phyloP scores from a whole-genome alignment of 1,139 yeast species.

The Arxiozyma heterogenica region DNA sequence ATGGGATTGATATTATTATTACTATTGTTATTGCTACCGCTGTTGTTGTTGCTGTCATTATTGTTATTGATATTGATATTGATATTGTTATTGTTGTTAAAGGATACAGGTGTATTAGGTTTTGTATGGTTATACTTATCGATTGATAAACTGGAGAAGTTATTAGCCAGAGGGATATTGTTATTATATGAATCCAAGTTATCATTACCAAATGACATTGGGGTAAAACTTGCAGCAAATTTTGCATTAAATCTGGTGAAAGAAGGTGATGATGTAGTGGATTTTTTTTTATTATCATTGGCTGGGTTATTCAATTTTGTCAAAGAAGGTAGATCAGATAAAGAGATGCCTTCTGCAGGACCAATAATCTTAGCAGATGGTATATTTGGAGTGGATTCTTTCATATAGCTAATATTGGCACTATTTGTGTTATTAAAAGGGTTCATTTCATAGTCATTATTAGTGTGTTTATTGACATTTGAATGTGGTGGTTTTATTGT shows the following conservation, averaged over 20 bases:
- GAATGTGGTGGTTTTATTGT: background rate
- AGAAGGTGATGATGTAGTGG: conserved; percentile 3
- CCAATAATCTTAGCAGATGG: background rate
- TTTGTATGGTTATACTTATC: background rate
- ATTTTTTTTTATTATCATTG: background rate
- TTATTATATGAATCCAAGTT: background rate
- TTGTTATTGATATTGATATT: conserved; percentile 6
- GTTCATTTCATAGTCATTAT: background rate
- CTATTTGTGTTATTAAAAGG: background rate
- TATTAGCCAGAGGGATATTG: background rate
- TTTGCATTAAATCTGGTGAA: conserved; percentile 28
- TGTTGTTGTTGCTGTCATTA: background rate
- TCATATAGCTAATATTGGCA: background rate
- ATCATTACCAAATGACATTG: conserved; percentile 10
- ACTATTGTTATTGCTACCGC: conserved; percentile 5
- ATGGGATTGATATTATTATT: background rate
- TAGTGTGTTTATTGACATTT: background rate
- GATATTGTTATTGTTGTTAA: background rate
- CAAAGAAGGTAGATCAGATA: conserved; percentile 5
- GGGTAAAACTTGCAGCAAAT: conserved; percentile 30
- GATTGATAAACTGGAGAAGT: conserved; percentile 1
- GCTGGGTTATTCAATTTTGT: conserved; percentile 4
- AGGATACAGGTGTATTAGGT: background rate
- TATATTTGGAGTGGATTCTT: conserved; percentile 1
- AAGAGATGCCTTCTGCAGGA: background rate